A percentile compares a stretch with the other conserved stretches of the same genome.
Conservation (phyloP, 139 green algal species). For the Tetradesmus obliquus region DNA sequence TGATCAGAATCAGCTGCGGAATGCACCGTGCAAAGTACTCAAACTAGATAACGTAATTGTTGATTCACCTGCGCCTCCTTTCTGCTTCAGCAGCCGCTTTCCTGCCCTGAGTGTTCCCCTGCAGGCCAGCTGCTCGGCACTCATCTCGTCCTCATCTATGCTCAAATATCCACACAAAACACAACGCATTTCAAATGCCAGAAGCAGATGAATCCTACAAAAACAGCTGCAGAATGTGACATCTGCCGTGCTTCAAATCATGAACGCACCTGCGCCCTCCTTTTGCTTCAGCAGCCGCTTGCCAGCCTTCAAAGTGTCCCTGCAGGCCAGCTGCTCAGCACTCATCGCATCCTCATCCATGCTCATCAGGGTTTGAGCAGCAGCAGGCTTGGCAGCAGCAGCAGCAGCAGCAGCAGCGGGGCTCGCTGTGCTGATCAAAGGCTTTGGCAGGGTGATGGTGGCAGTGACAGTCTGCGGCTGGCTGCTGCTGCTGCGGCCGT, state of each 20-base stretch:
- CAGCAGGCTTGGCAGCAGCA: background rate
- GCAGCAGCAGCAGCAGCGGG: constrained; percentile 26
- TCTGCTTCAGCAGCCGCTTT: constrained; percentile 89
- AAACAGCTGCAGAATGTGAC: no score
- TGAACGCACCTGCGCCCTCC: constrained; percentile 54
- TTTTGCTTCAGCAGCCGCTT: constrained; percentile 89
- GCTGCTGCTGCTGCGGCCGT: background rate
- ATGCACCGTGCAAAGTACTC: no score
- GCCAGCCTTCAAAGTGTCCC: constrained; percentile 76
- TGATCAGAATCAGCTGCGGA: background rate
- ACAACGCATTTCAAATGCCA: no score
- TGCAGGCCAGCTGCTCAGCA: constrained; percentile 63
- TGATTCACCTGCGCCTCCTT: constrained; percentile 56
- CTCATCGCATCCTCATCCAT: constrained; percentile 85
- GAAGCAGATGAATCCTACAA: no score
- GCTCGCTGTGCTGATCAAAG: background rate
- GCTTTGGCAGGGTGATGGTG: background rate
- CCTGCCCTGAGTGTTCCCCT: constrained; percentile 76
- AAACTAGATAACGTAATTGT: background rate
- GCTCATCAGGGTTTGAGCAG: constrained; percentile 56
- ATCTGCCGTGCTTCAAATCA: background rate
- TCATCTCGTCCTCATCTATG: constrained; percentile 85
- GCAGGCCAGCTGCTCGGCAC: constrained; percentile 62
- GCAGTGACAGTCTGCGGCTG: background rate
- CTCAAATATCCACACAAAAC: no score